Evolutionary conservation across 257 asterid genomes (phyloP).

Genomic region (Forsythia viridissima): DNA sequence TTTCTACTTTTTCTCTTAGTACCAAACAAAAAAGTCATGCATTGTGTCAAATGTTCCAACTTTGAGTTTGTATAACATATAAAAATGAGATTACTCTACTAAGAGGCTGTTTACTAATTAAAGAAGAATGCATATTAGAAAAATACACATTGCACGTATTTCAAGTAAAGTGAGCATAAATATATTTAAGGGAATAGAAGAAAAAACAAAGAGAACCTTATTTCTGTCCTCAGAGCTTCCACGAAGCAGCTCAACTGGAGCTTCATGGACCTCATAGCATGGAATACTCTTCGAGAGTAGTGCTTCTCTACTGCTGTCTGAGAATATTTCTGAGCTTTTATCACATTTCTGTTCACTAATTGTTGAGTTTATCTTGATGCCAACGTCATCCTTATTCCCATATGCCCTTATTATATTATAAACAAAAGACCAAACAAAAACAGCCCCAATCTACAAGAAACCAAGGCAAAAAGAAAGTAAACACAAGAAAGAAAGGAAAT

Average conservation of each 20-base stretch:
- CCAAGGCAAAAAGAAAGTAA: neutral
- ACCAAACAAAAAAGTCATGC: neutral
- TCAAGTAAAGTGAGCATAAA: neutral
- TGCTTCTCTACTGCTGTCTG: slow-evolving; percentile 12
- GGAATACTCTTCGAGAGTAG: slow-evolving; percentile 17
- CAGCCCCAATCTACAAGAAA: slow-evolving; percentile 33
- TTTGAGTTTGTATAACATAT: neutral
- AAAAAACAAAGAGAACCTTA: neutral
- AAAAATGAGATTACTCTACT: neutral
- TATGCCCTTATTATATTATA: slow-evolving; percentile 28
- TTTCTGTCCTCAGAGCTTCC: slow-evolving; percentile 7
- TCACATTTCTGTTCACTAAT: slow-evolving; percentile 8
- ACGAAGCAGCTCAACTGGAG: neutral
- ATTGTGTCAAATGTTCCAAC: neutral
- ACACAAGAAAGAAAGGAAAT: neutral
- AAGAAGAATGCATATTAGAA: neutral
- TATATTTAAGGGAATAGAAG: neutral
- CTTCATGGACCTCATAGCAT: slow-evolving; percentile 14
- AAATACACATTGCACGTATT: too few species aligned
- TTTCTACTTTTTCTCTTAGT: neutral
- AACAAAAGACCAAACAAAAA: slow-evolving; percentile 35
- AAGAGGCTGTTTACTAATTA: neutral
- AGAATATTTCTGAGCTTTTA: slow-evolving; percentile 20
- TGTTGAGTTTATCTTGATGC: slow-evolving; percentile 9
- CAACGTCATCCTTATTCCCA: slow-evolving; percentile 9